Conservation (phyloP, 768 basidiomycete genomes). For the Pleurotus cornucopiae region DNA sequence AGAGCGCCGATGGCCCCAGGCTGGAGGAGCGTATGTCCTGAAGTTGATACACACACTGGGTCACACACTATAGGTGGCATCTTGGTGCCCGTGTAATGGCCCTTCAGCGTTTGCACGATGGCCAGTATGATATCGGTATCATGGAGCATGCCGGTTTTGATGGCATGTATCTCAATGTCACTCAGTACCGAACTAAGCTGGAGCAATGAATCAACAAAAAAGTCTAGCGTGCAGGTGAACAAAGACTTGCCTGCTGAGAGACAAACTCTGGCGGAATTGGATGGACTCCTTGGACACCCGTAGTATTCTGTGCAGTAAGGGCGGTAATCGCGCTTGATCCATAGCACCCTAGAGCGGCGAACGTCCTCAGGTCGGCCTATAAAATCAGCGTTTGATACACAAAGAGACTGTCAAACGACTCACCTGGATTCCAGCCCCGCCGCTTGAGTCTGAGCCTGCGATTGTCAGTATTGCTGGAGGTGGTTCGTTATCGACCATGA, state of each 20-base stretch:
- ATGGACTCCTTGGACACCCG: slow-evolving; percentile 74
- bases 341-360: slow-evolving; percentile 74
- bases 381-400: not conserved
- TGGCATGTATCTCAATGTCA: slow-evolving; percentile 66
- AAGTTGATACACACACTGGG: slow-evolving; percentile 90
- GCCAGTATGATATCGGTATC: slow-evolving; percentile 48
- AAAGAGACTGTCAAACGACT: slow-evolving; percentile 11
- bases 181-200: slow-evolving; percentile 69
- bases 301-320: slow-evolving; percentile 86
- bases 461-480: slow-evolving; percentile 55
- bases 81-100: slow-evolving; percentile 26
- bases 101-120: slow-evolving; percentile 47
- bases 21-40: slow-evolving; percentile 75
- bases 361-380: slow-evolving; percentile 85
- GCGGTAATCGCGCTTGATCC: slow-evolving; percentile 83
- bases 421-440: slow-evolving; percentile 90
- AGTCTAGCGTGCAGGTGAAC: not conserved
- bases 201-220: slow-evolving; percentile 6
- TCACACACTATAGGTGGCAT: slow-evolving; percentile 71
- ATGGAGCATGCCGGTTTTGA: slow-evolving; percentile 92
- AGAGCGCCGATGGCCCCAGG: slow-evolving; percentile 60
- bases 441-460: slow-evolving; percentile 78
- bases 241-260: slow-evolving; percentile 50
- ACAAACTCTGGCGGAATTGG: slow-evolving; percentile 68
- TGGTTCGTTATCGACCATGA: slow-evolving; percentile 2